A percentile compares a stretch with the other conserved stretches of the same genome.
These are phyloP conservation scores for Ceriops tagal DNA, from an alignment of 345 rosid genomes.

Conservation along the genomic window DNA sequence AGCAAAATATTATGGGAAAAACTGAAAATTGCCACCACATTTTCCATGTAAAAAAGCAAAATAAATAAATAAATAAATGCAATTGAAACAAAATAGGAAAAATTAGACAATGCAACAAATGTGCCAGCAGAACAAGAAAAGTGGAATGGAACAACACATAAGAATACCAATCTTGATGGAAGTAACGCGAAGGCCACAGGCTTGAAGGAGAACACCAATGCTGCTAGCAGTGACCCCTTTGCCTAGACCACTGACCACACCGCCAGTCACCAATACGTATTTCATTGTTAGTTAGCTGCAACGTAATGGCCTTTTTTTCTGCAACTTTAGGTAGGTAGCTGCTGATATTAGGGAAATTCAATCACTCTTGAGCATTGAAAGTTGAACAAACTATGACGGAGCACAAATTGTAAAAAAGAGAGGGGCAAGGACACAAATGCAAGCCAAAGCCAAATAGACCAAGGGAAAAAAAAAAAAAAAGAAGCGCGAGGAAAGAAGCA, in stretches of 20 bases:
- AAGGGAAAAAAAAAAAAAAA: no score
- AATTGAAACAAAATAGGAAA: neutral
- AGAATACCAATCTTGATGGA: conserved; percentile 28
- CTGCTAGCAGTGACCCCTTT: conserved; percentile 36
- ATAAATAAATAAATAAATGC: neutral
- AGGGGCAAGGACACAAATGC: no score
- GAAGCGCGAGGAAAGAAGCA: no score
- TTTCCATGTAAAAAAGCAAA: neutral
- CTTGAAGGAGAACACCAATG: conserved; percentile 29
- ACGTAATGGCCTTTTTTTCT: neutral
- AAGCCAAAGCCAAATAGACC: no score
- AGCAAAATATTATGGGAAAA: no score
- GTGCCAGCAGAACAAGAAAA: no score
- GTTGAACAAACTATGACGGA: no score
- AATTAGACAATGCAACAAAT: neutral
- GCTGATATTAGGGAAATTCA: neutral
- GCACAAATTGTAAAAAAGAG: no score
- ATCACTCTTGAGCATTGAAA: neutral
- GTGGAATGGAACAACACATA: neutral
- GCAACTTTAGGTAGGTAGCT: neutral
- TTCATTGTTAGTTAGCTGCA: conserved; percentile 11
- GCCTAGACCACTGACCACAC: conserved; percentile 36
- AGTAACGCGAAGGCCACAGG: conserved; percentile 32
- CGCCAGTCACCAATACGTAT: conserved; percentile 33
- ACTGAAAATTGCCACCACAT: neutral